Percentiles rank a stretch among this genome's conserved stretches.
phyloP scores from a whole-genome alignment of 2,329 filamentous ascomycete species.

The Penicillium sp. region DNA sequence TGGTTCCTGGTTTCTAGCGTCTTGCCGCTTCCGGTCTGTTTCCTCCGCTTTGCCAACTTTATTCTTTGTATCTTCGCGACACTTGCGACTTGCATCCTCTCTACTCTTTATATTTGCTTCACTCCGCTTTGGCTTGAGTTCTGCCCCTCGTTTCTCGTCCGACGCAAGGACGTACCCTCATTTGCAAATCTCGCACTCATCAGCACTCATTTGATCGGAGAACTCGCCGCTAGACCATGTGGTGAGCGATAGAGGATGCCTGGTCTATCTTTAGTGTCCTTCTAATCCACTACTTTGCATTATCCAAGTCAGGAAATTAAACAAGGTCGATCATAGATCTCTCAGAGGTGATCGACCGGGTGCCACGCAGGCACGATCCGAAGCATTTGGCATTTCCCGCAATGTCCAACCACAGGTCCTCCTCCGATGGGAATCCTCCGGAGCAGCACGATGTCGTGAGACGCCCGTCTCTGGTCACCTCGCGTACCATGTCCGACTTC shows the following conservation, averaged over 20 bases:
- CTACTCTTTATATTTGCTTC: neutral
- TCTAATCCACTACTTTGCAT: neutral
- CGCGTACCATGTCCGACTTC: conserved; percentile 27
- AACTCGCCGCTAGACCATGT: neutral
- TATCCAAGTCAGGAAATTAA: neutral
- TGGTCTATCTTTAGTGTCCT: neutral
- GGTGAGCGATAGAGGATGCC: neutral
- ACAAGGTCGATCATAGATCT: neutral
- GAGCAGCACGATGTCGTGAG: conserved; percentile 11
- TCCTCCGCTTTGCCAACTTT: neutral
- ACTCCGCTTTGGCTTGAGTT: neutral
- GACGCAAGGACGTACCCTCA: neutral
- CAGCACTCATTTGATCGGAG: neutral
- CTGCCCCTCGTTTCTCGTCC: neutral
- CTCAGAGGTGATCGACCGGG: conserved; percentile 11
- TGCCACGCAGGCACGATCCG: conserved; percentile 14
- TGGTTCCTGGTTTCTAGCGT: neutral
- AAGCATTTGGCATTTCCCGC: conserved; percentile 11
- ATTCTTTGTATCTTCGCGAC: neutral
- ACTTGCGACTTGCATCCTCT: neutral
- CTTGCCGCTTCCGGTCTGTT: conserved; percentile 6
- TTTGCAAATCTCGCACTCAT: neutral
- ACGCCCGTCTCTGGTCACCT: conserved; percentile 27
- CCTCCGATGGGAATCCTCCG: conserved; percentile 7
- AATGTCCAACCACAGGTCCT: conserved; percentile 20